Evolutionary conservation across 768 basidiomycete species (phyloP).

Genomic region (Cantharellus cinnabarinus): DNA sequence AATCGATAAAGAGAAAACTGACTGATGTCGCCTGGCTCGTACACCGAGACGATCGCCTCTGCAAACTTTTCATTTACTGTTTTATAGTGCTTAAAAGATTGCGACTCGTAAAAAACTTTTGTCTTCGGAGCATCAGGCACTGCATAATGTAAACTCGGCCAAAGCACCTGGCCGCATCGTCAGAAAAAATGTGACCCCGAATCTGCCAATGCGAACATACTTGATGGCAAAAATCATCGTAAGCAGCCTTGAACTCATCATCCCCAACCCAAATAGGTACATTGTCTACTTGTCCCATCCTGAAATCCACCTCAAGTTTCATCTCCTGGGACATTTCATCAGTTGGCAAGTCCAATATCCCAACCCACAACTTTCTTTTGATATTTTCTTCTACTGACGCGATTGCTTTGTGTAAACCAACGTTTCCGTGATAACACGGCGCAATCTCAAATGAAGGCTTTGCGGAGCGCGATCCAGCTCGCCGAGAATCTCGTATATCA

Average conservation of each 20-base stretch:
- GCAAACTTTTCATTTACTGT: slow-evolving; percentile 85
- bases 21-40: slow-evolving; percentile 77
- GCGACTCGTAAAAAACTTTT: slow-evolving; percentile 58
- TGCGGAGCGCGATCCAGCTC: neutral
- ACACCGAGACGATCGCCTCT: slow-evolving; percentile 54
- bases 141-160: slow-evolving; percentile 75
- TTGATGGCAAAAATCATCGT: slow-evolving; percentile 78
- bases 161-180: slow-evolving; percentile 32
- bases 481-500: neutral
- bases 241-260: slow-evolving; percentile 54
- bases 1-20: slow-evolving; percentile 3
- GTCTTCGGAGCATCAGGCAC: slow-evolving; percentile 77
- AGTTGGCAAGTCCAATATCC: slow-evolving; percentile 52
- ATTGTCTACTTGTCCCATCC: slow-evolving; percentile 23
- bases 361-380: slow-evolving; percentile 38
- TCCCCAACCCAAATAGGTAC: slow-evolving; percentile 48
- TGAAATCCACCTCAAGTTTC: slow-evolving; percentile 32
- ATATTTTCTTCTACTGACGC: slow-evolving; percentile 36
- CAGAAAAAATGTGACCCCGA: neutral
- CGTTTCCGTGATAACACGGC: slow-evolving; percentile 58
- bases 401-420: slow-evolving; percentile 67
- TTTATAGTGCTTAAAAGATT: slow-evolving; percentile 66
- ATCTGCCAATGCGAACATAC: slow-evolving; percentile 15
- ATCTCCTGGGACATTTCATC: slow-evolving; percentile 40
- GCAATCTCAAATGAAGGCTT: slow-evolving; percentile 25